Percentiles rank a stretch among this genome's conserved stretches.
Evolutionary conservation across 2,329 filamentous ascomycete species (phyloP).

Genomic region (Claviceps sp.): DNA sequence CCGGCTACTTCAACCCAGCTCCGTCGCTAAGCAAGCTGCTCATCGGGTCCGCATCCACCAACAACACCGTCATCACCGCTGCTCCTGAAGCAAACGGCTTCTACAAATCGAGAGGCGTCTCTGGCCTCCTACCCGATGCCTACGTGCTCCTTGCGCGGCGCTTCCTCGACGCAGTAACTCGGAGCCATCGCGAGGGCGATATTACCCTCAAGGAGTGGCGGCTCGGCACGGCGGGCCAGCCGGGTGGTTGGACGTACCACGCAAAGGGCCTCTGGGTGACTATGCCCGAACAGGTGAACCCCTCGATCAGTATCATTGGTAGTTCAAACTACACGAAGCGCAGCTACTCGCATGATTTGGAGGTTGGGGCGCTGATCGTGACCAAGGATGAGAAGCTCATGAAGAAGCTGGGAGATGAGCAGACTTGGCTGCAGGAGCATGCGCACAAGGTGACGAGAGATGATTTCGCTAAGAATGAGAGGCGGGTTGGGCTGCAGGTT

Average conservation of each 20-base stretch:
- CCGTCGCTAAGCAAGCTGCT: slow-evolving; percentile 69
- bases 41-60: slow-evolving; percentile 53
- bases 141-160: slow-evolving; percentile 79
- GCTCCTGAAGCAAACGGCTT: slow-evolving; percentile 93
- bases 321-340: slow-evolving; percentile 94
- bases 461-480: slow-evolving; percentile 69
- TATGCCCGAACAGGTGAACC: slow-evolving; percentile 48
- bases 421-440: slow-evolving; percentile 65
- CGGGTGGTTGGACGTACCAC: slow-evolving; percentile 91
- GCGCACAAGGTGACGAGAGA: slow-evolving; percentile 55
- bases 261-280: slow-evolving; percentile 93
- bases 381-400: slow-evolving; percentile 65
- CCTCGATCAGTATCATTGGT: slow-evolving; percentile 71
- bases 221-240: slow-evolving; percentile 63
- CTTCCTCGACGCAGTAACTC: slow-evolving; percentile 53
- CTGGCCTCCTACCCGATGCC: slow-evolving; percentile 77
- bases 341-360: slow-evolving; percentile 83
- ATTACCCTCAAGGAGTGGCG: slow-evolving; percentile 82
- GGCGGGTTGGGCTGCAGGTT: slow-evolving; percentile 75
- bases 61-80: slow-evolving; percentile 79
- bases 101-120: slow-evolving; percentile 75
- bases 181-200: slow-evolving; percentile 32
- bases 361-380: slow-evolving; percentile 76
- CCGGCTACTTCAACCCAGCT: slow-evolving; percentile 96
- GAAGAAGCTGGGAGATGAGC: slow-evolving; percentile 61